Evolutionary conservation across 768 basidiomycete species (phyloP).

Genomic region (Asterophora lycoperdoides): DNA sequence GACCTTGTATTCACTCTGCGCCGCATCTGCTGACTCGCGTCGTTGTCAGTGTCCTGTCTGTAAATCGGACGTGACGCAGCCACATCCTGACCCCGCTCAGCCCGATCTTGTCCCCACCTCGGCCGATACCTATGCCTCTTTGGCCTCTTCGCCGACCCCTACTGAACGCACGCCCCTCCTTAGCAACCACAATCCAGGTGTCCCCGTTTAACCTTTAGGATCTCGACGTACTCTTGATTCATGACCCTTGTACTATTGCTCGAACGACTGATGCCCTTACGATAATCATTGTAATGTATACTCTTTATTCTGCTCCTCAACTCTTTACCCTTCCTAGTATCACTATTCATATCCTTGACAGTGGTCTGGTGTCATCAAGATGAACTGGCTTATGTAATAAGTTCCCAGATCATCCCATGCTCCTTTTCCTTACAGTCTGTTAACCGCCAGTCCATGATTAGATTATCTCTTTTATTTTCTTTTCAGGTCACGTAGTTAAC

Average conservation of each 20-base stretch:
- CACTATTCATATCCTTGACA: neutral
- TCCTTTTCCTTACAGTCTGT: too few species aligned
- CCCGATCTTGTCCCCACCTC: conserved; percentile 10
- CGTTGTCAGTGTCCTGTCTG: conserved; percentile 78
- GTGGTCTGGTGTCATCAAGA: neutral
- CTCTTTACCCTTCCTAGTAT: neutral
- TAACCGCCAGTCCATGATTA: too few species aligned
- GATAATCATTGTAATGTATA: conserved; percentile 17
- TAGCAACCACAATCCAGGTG: conserved; percentile 13
- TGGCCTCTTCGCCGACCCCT: conserved; percentile 18
- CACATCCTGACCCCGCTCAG: conserved; percentile 21
- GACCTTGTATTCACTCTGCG: conserved; percentile 6
- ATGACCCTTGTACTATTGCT: neutral
- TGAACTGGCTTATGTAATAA: too few species aligned
- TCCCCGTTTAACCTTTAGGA: neutral
- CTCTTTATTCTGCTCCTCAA: neutral
- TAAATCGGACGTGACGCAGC: conserved; percentile 86
- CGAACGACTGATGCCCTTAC: conserved; percentile 11
- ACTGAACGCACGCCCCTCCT: conserved; percentile 41
- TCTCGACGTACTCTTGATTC: conserved; percentile 7
- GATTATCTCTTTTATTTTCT: too few species aligned
- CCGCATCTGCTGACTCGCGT: conserved; percentile 3
- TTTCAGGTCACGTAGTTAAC: too few species aligned
- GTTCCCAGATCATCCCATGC: too few species aligned
- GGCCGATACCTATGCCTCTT: conserved; percentile 11